Base-by-base conservation (phyloP, 1,284 basidiomycete genomes). In the Ustilago loliicola region DNA sequence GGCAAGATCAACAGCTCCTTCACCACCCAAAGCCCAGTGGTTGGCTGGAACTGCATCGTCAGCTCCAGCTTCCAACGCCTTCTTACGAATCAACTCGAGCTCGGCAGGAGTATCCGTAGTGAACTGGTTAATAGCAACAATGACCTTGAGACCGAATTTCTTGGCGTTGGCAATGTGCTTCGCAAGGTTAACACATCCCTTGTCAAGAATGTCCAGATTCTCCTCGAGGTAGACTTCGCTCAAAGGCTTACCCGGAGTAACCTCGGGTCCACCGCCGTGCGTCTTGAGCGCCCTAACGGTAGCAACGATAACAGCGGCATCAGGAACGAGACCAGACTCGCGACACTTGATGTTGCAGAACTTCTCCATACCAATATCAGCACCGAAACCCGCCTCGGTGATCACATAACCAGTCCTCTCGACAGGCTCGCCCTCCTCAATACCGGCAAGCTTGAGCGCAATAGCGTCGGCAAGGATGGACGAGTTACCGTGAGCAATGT, bases 341-440 rank as follows among this genome's bases (percentile, higher is more conserved):
- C 97, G 92, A 87, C 96, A 98, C 88, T 99, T 99, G 90, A 99
- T 99, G 89, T 99, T 98, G 90, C 95, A 98, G 90, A 99, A 99
- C 88, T 99, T 88, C 70, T 88, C 88, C 88, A 88, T 88, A 23
- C 88, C 96, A 91, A 99, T 99, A 87, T 99, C 96, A 27, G 97
- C 96, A 75, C 96, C 97, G 87, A 99, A 99, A 27, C 96, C 96
- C 84, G 96, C 96, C 88, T 99, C 96, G 42, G 96, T 99, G 80
- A 99, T 91, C 68, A 99, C 97, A 84, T 98, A 99, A 40, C 96
- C 96, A 51, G 92, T 91, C 67, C 92, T 91, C 65, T 93, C 91
- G 11, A 91, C 82, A 1, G 91, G 88, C 84, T 98, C 96, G 61
- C 95, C 96, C 80, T 93, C 90, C 87, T 99, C 96, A n/a, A 92